Conservation (phyloP, 1,139 yeast species). For the Geotrichum bryndzae region DNA sequence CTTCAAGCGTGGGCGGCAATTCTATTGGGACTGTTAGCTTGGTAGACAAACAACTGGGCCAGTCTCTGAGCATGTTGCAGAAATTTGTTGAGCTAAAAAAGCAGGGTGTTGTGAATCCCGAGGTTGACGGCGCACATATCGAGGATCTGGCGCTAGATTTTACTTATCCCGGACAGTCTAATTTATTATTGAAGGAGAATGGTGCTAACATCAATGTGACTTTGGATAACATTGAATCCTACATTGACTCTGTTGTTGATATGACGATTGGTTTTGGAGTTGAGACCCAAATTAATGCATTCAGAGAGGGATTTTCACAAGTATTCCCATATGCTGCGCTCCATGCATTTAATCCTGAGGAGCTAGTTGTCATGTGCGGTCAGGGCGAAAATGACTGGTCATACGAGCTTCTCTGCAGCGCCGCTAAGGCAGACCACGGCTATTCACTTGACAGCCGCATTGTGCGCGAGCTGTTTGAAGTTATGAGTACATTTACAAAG, state of each 20-base stretch:
- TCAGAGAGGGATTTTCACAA: conserved; percentile 73
- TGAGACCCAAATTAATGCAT: conserved; percentile 56
- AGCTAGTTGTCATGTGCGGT: conserved; percentile 65
- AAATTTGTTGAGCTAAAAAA: conserved; percentile 36
- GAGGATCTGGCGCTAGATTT: conserved; percentile 57
- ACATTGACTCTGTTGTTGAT: conserved; percentile 55
- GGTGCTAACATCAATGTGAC: conserved; percentile 53
- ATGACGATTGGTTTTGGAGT: conserved; percentile 63
- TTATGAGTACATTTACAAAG: conserved; percentile 50
- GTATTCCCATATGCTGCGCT: conserved; percentile 79
- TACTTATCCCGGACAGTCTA: conserved; percentile 71
- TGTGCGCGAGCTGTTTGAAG: conserved; percentile 52
- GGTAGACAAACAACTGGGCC: conserved; percentile 58
- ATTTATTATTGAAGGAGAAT: conserved; percentile 49
- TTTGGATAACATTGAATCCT: conserved; percentile 50
- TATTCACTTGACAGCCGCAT: conserved; percentile 65
- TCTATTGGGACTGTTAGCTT: conserved; percentile 39
- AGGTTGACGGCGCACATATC: conserved; percentile 42
- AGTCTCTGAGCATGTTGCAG: conserved; percentile 51
- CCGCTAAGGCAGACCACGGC: conserved; percentile 86
- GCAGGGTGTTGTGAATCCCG: conserved; percentile 28
- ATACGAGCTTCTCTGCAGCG: conserved; percentile 44
- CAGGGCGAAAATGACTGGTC: conserved; percentile 88
- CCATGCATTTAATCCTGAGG: conserved; percentile 64
- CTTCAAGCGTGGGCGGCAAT: conserved; percentile 11